Conservation (phyloP, 805 yeast genomes). For the Jamesozyma spencerorum region DNA sequence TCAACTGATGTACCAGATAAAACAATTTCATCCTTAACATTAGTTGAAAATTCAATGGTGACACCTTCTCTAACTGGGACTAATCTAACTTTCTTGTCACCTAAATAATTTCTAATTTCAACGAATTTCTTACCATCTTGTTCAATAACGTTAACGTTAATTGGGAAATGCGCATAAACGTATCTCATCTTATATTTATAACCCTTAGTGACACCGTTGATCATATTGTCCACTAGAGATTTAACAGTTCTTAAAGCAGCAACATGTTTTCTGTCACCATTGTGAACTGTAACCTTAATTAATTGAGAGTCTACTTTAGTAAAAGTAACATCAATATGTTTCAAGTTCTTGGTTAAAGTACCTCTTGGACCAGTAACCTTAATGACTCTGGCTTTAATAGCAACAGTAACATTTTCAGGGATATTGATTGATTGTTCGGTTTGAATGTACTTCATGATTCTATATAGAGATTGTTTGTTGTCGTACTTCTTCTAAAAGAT, state of each 20-base stretch:
- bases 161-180: slow-evolving; percentile 99
- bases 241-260: slow-evolving; percentile 98
- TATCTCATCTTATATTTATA: slow-evolving; percentile 99
- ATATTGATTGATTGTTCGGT: slow-evolving; percentile 73
- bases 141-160: slow-evolving; percentile 87
- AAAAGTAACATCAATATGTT: slow-evolving; percentile 93
- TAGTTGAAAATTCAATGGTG: slow-evolving; percentile 65
- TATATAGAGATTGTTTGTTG: neutral
- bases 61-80: slow-evolving; percentile 87
- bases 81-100: slow-evolving; percentile 95
- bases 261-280: slow-evolving; percentile 99
- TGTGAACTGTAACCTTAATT: slow-evolving; percentile 86
- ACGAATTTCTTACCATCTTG: slow-evolving; percentile 61
- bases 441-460: slow-evolving; percentile 70
- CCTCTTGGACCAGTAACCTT: slow-evolving; percentile 98
- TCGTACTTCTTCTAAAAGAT: too few relatives aligned
- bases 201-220: slow-evolving; percentile 98
- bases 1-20: slow-evolving; percentile 67
- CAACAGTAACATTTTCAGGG: slow-evolving; percentile 90
- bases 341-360: slow-evolving; percentile 76
- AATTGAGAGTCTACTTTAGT: slow-evolving; percentile 63
- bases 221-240: slow-evolving; percentile 85
- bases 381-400: slow-evolving; percentile 82
- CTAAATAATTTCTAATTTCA: slow-evolving; percentile 99
- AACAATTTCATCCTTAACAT: slow-evolving; percentile 89